Evolutionary conservation across 1,284 basidiomycete genomes (phyloP), one percentile per base, ranked within the genome.

Genomic region (Ustilago bromivora): DNA sequence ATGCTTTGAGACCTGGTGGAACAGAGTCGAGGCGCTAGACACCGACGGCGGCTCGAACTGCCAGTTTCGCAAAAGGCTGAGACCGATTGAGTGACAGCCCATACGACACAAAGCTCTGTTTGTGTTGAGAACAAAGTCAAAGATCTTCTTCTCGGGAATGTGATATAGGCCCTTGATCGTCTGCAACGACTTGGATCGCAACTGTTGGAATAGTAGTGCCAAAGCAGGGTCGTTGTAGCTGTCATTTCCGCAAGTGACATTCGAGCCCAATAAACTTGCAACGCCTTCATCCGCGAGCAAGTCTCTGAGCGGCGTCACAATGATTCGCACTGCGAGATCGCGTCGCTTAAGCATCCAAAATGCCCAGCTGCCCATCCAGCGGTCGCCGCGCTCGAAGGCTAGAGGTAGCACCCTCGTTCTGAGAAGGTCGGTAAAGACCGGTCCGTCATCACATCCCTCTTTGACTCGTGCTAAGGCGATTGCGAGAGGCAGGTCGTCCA

Each of bases 301-400:
- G 32, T 78, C 76, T 32, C 65, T 51, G 10, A 78, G 62, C 13
- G 76, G 76, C n/a, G 76, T 74, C 23, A 96, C 87, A 19, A 96
- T 88, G 54, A 94, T 91, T 53, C 92, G 90, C 19, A 97, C 93
- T 2, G 95, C 92, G 13, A 97, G 85, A 86, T 98, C 95, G 56
- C 93, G 89, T 38, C 94, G 89, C 75, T 92, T 91, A 34, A 98
- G 88, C 73, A 94, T 88, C 94, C 95, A 97, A 86, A 98, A 95
- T 4, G 93, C 94, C 96, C 96, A 99, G 71, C 92, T 94, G n/a
- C 91, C 93, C n/a, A 98, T 88, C 92, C 94, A 98, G 40, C 96
- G 90, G 86, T 98, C 95, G 0, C 95, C 95, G 19, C 92, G 90
- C 60, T 89, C 88, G 84, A 98, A 94, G 0, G 95, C 95, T 23